These are phyloP conservation scores for Suhomyces panamericanus DNA, from an alignment of 1,139 yeast species.

Conservation along the genomic window DNA sequence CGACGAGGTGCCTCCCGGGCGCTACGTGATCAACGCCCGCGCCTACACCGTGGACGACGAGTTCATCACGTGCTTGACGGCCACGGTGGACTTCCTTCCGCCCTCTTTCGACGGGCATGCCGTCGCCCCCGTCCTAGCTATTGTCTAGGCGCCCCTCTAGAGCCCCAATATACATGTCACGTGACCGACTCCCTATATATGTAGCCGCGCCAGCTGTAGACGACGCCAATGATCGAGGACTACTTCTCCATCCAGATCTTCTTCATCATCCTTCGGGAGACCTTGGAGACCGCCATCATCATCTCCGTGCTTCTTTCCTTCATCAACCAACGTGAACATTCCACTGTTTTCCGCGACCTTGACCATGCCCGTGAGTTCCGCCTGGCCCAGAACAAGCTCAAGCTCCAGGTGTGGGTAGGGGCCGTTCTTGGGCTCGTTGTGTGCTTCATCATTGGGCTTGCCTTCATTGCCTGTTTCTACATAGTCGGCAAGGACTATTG, in stretches of 20 bases:
- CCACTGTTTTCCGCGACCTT: conserved; percentile 22
- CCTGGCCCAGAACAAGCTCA: conserved; percentile 33
- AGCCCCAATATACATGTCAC: neutral
- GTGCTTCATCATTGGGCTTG: conserved; percentile 75
- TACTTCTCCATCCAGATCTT: conserved; percentile 75
- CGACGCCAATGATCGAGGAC: conserved; percentile 36
- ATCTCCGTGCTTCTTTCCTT: conserved; percentile 83
- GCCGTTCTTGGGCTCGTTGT: conserved; percentile 68
- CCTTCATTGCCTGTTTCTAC: conserved; percentile 75
- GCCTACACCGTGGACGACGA: conserved; percentile 85
- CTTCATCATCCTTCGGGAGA: conserved; percentile 84
- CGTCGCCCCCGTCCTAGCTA: neutral
- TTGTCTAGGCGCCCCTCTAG: neutral
- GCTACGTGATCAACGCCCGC: conserved; percentile 78
- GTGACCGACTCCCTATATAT: neutral
- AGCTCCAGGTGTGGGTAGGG: conserved; percentile 82
- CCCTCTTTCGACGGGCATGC: conserved; percentile 3
- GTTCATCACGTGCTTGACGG: conserved; percentile 81
- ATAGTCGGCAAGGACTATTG: conserved; percentile 77
- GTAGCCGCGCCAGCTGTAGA: neutral
- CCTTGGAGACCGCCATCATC: conserved; percentile 83
- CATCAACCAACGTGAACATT: conserved; percentile 55
- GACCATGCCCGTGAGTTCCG: conserved; percentile 7
- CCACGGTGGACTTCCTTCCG: conserved; percentile 64
- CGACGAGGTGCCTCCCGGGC: conserved; percentile 93